Evolutionary conservation across 129 eudicot genomes (phyloP).

Genomic region (Pulicaria dysenterica): DNA sequence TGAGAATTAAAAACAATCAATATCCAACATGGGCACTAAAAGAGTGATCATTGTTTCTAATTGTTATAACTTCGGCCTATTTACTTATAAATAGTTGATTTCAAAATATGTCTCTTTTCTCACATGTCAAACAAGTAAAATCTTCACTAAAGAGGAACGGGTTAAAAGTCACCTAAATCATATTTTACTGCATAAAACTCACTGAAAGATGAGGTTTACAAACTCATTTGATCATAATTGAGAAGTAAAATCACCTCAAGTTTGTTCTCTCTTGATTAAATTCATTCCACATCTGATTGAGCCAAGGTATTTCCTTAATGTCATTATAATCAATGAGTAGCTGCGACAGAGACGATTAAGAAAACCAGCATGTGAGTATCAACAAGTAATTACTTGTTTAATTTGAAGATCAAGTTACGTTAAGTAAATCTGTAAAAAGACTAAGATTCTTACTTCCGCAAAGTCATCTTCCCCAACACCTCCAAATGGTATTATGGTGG

Average conservation of each 20-base stretch:
- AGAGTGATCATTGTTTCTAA: too few relatives aligned
- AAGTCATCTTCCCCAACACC: conserved; percentile 38
- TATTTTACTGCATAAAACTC: too few relatives aligned
- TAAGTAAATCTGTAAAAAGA: not conserved
- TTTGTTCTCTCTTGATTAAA: conserved; percentile 30
- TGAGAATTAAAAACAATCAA: too few relatives aligned
- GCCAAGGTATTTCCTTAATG: conserved; percentile 26
- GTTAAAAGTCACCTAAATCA: too few relatives aligned
- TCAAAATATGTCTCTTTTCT: too few relatives aligned
- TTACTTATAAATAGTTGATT: too few relatives aligned
- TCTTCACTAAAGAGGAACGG: too few relatives aligned
- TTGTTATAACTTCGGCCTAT: too few relatives aligned
- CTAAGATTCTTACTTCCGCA: conserved; percentile 31
- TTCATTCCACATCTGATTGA: conserved; percentile 20
- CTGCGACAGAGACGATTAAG: conserved; percentile 26
- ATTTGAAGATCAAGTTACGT: conserved; percentile 6
- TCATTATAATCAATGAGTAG: conserved; percentile 33
- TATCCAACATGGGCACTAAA: too few relatives aligned
- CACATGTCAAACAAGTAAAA: too few relatives aligned
- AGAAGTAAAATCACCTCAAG: conserved; percentile 30
- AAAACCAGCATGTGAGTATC: conserved; percentile 16
- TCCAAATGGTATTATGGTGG: conserved; percentile 39
- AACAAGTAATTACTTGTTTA: not conserved
- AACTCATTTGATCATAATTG: too few relatives aligned
- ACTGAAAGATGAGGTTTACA: too few relatives aligned